phyloP scores from a whole-genome alignment of 2,329 filamentous ascomycete genomes.

The Exophiala calicioides region DNA sequence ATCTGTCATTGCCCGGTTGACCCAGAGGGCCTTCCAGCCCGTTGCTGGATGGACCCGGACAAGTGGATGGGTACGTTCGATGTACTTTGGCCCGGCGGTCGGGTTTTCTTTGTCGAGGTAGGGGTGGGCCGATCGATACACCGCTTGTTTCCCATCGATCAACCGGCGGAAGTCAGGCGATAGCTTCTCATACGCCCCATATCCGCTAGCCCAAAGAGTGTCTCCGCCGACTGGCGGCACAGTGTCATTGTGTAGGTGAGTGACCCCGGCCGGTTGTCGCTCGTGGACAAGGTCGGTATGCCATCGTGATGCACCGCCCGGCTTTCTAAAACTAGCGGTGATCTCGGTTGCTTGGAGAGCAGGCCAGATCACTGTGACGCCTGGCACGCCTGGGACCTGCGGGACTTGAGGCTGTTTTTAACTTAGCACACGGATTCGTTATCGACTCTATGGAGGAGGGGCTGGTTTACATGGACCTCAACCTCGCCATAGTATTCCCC shows the following conservation, averaged over 20 bases:
- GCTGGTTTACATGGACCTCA: constrained; percentile 48
- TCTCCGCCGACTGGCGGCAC: constrained; percentile 51
- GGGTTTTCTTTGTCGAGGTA: constrained; percentile 60
- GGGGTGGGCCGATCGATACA: constrained; percentile 43
- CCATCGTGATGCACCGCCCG: constrained; percentile 56
- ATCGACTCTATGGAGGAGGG: constrained; percentile 44
- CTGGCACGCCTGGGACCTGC: constrained; percentile 51
- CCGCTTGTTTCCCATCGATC: constrained; percentile 36
- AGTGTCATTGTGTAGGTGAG: constrained; percentile 53
- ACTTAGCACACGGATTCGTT: constrained; percentile 50
- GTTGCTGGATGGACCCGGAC: constrained; percentile 54
- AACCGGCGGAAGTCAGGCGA: constrained; percentile 41
- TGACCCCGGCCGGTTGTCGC: constrained; percentile 55
- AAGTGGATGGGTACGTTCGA: constrained; percentile 47
- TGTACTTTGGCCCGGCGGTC: constrained; percentile 48
- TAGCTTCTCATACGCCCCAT: constrained; percentile 58
- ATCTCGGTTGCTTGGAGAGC: constrained; percentile 56
- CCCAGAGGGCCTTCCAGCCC: constrained; percentile 33
- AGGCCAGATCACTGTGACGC: constrained; percentile 61
- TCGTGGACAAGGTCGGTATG: constrained; percentile 59
- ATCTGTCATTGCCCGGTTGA: constrained; percentile 29
- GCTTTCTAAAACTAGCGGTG: constrained; percentile 65
- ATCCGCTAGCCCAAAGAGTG: constrained; percentile 54
- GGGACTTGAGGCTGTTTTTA: constrained; percentile 62
- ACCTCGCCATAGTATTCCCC: constrained; percentile 43